Evolutionary conservation across 106 monocot species (phyloP).

Genomic region (Dendrobium officinale): DNA sequence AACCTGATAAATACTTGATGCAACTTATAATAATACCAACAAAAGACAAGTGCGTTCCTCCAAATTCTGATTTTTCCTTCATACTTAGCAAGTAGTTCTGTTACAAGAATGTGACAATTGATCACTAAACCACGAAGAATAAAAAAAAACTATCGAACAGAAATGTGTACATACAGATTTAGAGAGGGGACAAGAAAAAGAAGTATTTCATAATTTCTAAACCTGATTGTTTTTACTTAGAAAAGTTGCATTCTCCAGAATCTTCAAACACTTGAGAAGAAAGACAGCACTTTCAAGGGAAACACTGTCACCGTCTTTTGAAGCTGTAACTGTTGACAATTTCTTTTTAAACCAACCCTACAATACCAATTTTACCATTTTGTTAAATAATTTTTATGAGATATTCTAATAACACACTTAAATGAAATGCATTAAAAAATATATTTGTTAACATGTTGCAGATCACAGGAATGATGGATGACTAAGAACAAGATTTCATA

Average conservation of each 20-base stretch:
- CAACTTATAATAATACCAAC: constrained; percentile 60
- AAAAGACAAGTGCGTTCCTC: constrained; percentile 39
- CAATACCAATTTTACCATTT: constrained; percentile 10
- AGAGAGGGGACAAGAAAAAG: not conserved
- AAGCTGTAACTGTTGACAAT: constrained; percentile 9
- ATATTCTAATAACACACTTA: not conserved
- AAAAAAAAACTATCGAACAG: not conserved
- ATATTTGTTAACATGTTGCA: not conserved
- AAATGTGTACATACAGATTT: constrained; percentile 1
- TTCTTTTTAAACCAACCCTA: constrained; percentile 42
- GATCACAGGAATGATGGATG: not conserved
- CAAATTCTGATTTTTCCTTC: constrained; percentile 35
- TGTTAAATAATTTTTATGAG: not conserved
- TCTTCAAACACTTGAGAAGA: constrained; percentile 88
- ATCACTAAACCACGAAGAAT: not conserved
- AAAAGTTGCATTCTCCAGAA: constrained; percentile 98
- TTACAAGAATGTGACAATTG: not conserved
- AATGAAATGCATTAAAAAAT: not conserved
- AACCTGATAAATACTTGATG: constrained; percentile 87
- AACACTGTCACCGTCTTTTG: constrained; percentile 35
- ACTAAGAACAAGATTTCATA: not conserved
- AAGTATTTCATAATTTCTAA: not conserved
- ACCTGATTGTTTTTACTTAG: constrained; percentile 96
- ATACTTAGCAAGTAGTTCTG: constrained; percentile 77
- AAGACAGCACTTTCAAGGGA: constrained; percentile 51